Conservation (phyloP, 208 protist genomes). For the Chromosphaera perkinsii region DNA sequence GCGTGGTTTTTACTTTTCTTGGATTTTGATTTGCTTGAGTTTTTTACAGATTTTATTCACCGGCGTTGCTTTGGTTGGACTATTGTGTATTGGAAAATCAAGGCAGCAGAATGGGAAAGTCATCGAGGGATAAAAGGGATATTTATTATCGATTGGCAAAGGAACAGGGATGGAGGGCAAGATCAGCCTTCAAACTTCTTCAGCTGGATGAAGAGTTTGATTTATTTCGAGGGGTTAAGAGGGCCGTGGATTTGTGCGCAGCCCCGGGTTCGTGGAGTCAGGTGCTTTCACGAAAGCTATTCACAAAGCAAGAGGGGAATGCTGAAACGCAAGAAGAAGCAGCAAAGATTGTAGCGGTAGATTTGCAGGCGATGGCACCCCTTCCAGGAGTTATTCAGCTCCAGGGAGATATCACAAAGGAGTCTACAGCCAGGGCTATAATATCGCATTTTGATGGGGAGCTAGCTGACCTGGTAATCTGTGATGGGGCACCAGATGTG, state of each 20-base stretch:
- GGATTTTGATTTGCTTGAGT: too few species aligned
- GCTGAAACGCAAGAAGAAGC: slow-evolving; percentile 20
- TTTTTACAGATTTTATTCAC: too few species aligned
- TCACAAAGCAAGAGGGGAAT: not conserved
- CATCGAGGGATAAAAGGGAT: slow-evolving; percentile 63
- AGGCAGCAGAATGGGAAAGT: slow-evolving; percentile 20
- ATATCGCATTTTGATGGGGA: slow-evolving; percentile 79
- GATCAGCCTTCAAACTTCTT: slow-evolving; percentile 98
- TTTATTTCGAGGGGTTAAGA: slow-evolving; percentile 8
- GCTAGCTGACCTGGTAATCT: slow-evolving; percentile 92
- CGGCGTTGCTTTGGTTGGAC: too few species aligned
- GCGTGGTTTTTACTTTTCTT: too few species aligned
- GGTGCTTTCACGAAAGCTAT: slow-evolving; percentile 58
- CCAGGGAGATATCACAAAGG: slow-evolving; percentile 75
- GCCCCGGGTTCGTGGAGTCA: slow-evolving; percentile 87
- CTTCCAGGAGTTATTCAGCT: slow-evolving; percentile 77
- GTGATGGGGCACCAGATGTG: slow-evolving; percentile 97
- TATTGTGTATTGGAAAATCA: too few species aligned
- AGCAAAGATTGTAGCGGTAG: slow-evolving; percentile 77
- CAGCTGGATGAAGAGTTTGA: slow-evolving; percentile 96
- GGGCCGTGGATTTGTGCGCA: slow-evolving; percentile 77
- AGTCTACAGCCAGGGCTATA: slow-evolving; percentile 77
- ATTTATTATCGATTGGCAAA: slow-evolving; percentile 99
- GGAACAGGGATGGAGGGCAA: slow-evolving; percentile 93
- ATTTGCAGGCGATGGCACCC: slow-evolving; percentile 88